These are phyloP conservation scores for Tylopilus intermedius DNA, from an alignment of 768 basidiomycete genomes.

Conservation along the genomic window DNA sequence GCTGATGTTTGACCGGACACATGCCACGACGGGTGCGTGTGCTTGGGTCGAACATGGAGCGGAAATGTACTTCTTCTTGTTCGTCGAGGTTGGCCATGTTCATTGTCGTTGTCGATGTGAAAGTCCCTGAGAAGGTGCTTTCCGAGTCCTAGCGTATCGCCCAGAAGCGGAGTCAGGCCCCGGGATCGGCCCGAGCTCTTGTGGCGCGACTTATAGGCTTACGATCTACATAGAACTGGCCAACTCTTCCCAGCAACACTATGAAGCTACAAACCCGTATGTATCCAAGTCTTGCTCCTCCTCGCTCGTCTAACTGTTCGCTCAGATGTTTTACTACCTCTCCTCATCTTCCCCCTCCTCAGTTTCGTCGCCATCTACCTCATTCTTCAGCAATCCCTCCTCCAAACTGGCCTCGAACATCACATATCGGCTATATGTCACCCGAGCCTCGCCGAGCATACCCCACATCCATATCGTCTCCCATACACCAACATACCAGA, in stretches of 20 bases:
- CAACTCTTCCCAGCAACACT: neutral
- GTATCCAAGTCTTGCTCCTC: neutral
- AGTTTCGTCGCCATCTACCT: conserved; percentile 7
- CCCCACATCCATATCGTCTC: conserved; percentile 31
- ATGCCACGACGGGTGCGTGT: conserved; percentile 68
- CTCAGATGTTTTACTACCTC: conserved; percentile 15
- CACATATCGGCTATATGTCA: conserved; percentile 34
- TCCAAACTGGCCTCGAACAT: conserved; percentile 7
- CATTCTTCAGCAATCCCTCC: conserved; percentile 12
- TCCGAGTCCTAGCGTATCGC: too few species aligned
- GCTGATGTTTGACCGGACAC: conserved; percentile 62
- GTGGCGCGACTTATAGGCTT: too few species aligned
- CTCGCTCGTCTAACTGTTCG: neutral
- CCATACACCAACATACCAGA: conserved; percentile 35
- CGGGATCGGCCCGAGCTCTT: too few species aligned
- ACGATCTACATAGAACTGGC: too few species aligned
- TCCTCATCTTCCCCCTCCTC: conserved; percentile 19
- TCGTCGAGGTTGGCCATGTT: conserved; percentile 5
- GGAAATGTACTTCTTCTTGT: conserved; percentile 19
- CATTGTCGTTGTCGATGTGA: neutral
- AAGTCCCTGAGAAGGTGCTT: too few species aligned
- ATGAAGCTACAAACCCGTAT: conserved; percentile 6
- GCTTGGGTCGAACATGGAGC: conserved; percentile 50
- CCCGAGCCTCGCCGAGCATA: conserved; percentile 1
- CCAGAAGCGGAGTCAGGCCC: too few species aligned